Percentiles rank a stretch among this genome's conserved stretches.
phyloP scores from a whole-genome alignment of 352 stramenopile species.

The Phytopythium sindhum region DNA sequence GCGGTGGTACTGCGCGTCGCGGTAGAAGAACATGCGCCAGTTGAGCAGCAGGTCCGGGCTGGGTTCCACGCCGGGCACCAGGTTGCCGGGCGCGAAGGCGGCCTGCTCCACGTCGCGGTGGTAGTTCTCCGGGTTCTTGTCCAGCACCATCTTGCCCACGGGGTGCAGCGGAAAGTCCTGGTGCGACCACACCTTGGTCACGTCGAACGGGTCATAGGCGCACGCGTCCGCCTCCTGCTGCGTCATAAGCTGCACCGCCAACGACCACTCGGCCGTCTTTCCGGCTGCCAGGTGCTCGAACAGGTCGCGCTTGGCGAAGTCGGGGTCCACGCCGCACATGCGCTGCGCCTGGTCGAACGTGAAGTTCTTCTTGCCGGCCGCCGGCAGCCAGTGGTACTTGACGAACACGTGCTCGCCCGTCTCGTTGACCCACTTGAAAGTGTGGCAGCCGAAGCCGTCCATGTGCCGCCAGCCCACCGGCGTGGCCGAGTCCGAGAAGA shows the following conservation, averaged over 20 bases:
- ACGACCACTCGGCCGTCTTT: constrained; percentile 68
- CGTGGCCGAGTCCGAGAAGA: constrained; percentile 86
- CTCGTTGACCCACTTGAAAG: constrained; percentile 81
- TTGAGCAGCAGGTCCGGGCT: constrained; percentile 89
- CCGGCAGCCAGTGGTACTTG: constrained; percentile 91
- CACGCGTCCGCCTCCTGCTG: constrained; percentile 50
- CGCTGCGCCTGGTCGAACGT: constrained; percentile 54
- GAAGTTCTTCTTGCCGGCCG: constrained; percentile 82
- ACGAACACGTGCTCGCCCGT: constrained; percentile 64
- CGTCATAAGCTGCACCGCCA: constrained; percentile 89
- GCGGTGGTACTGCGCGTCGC: constrained; percentile 84
- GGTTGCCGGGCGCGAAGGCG: constrained; percentile 81
- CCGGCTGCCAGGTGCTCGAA: constrained; percentile 78
- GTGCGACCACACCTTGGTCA: constrained; percentile 91
- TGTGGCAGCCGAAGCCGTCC: constrained; percentile 89
- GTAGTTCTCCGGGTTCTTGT: constrained; percentile 88
- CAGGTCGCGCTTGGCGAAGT: constrained; percentile 86
- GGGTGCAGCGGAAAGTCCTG: constrained; percentile 69
- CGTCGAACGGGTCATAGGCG: constrained; percentile 81
- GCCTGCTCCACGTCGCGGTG: constrained; percentile 91
- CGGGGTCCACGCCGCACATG: constrained; percentile 58
- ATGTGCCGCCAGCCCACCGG: constrained; percentile 83
- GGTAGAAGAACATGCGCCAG: constrained; percentile 87
- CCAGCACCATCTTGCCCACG: constrained; percentile 78
- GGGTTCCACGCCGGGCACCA: constrained; percentile 86